phyloP scores from a whole-genome alignment of 164 flowering plant genomes.

The Liquidambar formosana region DNA sequence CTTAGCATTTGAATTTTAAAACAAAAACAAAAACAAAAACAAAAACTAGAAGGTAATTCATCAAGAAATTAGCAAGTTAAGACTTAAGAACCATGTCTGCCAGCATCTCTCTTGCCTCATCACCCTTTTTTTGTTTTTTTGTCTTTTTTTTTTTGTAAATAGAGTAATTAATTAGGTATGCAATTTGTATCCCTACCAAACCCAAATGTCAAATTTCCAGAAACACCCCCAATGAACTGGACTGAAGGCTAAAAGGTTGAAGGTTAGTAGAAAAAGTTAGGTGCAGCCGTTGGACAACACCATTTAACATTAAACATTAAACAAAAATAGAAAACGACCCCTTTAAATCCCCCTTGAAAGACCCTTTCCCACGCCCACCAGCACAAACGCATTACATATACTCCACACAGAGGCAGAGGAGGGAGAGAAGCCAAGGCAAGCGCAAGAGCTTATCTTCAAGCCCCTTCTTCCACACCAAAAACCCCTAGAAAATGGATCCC shows the following conservation, averaged over 20 bases:
- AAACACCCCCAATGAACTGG: neutral
- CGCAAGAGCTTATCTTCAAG: conserved; percentile 3
- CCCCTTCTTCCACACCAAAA: neutral
- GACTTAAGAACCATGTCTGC: too few relatives aligned
- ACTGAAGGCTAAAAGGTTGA: neutral
- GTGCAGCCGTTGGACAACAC: conserved; percentile 4
- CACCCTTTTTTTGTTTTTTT: too few relatives aligned
- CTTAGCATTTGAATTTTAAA: too few relatives aligned
- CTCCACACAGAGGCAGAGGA: too few relatives aligned
- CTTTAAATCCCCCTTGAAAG: neutral
- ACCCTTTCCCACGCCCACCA: neutral
- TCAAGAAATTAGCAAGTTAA: too few relatives aligned
- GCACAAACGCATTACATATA: too few relatives aligned
- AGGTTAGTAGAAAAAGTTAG: conserved; percentile 4
- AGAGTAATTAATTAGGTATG: neutral
- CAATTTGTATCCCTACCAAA: neutral
- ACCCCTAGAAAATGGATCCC: conserved; percentile 38
- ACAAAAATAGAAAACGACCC: too few relatives aligned
- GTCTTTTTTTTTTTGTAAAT: too few relatives aligned
- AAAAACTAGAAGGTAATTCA: too few relatives aligned
- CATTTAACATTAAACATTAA: neutral
- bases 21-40: too few relatives aligned
- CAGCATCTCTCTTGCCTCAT: too few relatives aligned
- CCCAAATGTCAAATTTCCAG: neutral
- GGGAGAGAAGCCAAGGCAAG: neutral